Conservation (phyloP, 2,329 filamentous ascomycete species). For the Botrytis byssoidea region DNA sequence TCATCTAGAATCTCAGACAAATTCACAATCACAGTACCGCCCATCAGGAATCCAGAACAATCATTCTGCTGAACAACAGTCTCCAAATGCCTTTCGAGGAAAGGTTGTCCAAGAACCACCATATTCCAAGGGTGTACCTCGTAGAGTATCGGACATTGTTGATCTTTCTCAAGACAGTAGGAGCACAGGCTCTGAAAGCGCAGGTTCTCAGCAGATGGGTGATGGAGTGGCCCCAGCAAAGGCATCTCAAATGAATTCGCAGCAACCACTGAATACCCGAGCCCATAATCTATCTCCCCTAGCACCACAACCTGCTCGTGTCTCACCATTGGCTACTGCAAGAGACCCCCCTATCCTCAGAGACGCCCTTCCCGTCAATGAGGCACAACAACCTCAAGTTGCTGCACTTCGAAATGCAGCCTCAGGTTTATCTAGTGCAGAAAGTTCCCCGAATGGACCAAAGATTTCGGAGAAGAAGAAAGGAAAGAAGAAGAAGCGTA, state of each 20-base stretch:
- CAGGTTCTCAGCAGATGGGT: constrained; percentile 37
- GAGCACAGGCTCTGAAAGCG: constrained; percentile 10
- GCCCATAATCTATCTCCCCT: constrained; percentile 71
- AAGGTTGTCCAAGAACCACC: constrained; percentile 3
- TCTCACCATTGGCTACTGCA: constrained; percentile 55
- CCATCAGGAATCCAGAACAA: constrained; percentile 8
- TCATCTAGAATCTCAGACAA: constrained; percentile 29
- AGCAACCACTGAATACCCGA: constrained; percentile 47
- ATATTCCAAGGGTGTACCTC: background rate
- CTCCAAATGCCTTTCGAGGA: constrained; percentile 10
- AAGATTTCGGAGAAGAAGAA: constrained; percentile 52
- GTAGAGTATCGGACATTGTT: constrained; percentile 20
- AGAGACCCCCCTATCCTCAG: constrained; percentile 39
- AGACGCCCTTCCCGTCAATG: constrained; percentile 31
- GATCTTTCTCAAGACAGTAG: constrained; percentile 21
- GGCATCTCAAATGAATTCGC: constrained; percentile 42
- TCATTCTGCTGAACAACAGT: constrained; percentile 11
- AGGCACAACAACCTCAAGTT: constrained; percentile 51
- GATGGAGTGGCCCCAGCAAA: constrained; percentile 41
- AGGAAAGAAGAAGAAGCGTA: constrained; percentile 54
- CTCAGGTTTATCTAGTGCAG: constrained; percentile 53
- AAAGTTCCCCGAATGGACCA: constrained; percentile 54
- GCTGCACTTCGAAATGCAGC: constrained; percentile 52
- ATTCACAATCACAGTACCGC: constrained; percentile 26
- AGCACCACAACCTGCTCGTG: constrained; percentile 73